Conservation (phyloP, 306 rosid species). For the Rubus idaeus region DNA sequence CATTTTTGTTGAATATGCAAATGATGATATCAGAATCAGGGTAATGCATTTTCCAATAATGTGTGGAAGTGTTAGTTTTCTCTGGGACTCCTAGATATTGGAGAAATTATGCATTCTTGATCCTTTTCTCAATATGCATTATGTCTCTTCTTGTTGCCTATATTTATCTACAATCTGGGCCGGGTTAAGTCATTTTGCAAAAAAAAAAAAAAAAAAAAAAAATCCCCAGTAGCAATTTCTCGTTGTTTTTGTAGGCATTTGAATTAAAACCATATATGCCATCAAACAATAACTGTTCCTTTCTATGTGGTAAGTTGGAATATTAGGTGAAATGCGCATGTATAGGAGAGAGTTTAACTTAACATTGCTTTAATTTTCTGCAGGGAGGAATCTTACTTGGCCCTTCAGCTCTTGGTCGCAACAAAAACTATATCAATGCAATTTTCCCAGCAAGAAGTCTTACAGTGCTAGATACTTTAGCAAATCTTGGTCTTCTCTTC, state of each 20-base stretch:
- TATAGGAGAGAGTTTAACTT: constrained; percentile 3
- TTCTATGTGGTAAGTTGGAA: not conserved
- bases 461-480: constrained; percentile 59
- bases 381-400: constrained; percentile 77
- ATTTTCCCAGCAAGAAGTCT: constrained; percentile 58
- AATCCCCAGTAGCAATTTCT: not conserved
- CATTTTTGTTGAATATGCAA: not conserved
- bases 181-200: not conserved
- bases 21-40: not conserved
- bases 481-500: constrained; percentile 71
- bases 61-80: not conserved
- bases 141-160: not conserved
- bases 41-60: not conserved
- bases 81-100: not conserved
- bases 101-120: not conserved
- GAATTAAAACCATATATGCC: not conserved
- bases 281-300: not conserved
- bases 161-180: not conserved
- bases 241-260: not conserved
- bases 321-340: not conserved
- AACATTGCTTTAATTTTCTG: not conserved
- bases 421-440: constrained; percentile 31
- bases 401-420: constrained; percentile 64
- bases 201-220: not conserved
- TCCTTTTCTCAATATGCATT: not conserved